Evolutionary conservation across 2,329 filamentous ascomycete species (phyloP).

Genomic region (Lasiodiplodia gonubiensis): DNA sequence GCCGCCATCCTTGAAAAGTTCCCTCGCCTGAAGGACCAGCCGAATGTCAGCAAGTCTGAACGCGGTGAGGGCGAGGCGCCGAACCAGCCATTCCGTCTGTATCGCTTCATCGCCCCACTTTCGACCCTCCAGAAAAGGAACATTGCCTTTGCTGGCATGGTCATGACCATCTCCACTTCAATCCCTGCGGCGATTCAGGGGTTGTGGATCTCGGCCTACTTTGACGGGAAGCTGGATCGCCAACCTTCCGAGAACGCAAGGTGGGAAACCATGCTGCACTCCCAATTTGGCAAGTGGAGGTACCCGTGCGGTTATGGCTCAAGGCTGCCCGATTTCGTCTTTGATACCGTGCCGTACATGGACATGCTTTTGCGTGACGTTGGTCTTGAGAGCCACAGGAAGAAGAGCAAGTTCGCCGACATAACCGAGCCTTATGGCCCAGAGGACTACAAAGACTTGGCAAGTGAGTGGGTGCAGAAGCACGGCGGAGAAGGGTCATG

Average conservation of each 20-base stretch:
- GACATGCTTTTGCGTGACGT: constrained; percentile 72
- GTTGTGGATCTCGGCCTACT: constrained; percentile 64
- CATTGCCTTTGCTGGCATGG: constrained; percentile 48
- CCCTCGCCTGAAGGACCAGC: constrained; percentile 60
- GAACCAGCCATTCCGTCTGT: constrained; percentile 43
- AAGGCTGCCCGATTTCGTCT: constrained; percentile 70
- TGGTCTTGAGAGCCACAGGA: constrained; percentile 63
- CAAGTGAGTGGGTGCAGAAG: constrained; percentile 56
- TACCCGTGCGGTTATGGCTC: constrained; percentile 70
- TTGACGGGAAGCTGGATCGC: constrained; percentile 57
- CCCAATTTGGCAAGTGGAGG: constrained; percentile 72
- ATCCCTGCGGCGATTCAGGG: constrained; percentile 48
- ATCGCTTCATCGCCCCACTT: constrained; percentile 52
- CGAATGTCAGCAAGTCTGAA: constrained; percentile 33
- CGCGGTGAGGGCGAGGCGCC: constrained; percentile 2
- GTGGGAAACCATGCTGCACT: constrained; percentile 62
- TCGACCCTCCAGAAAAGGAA: constrained; percentile 38
- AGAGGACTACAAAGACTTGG: constrained; percentile 62
- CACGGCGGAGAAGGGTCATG: background rate
- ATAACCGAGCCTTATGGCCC: constrained; percentile 64
- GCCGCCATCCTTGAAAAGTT: constrained; percentile 59
- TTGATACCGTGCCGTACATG: constrained; percentile 76
- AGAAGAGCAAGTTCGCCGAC: constrained; percentile 58
- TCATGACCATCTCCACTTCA: constrained; percentile 46
- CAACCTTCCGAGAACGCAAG: constrained; percentile 30